Conservation (phyloP, 441 rosid genomes). For the Hypseocharis bilobata region DNA sequence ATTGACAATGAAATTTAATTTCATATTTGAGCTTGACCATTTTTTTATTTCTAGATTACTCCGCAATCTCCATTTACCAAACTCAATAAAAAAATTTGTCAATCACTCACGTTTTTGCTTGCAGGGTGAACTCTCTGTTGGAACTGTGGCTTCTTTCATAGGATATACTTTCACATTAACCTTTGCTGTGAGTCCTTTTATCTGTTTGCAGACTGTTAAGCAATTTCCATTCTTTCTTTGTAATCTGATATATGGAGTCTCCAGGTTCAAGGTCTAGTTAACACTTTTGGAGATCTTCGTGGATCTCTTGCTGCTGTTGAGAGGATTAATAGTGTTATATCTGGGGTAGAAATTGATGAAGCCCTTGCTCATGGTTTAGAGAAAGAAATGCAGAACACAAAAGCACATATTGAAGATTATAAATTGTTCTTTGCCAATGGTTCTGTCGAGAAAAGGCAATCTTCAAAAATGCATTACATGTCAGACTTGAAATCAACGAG, state of each 20-base stretch:
- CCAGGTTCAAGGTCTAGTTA: conserved; percentile 93
- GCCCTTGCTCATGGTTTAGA: conserved; percentile 85
- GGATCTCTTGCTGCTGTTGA: conserved; percentile 77
- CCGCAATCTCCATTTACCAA: background rate
- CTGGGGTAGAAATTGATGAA: conserved; percentile 67
- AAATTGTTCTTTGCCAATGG: conserved; percentile 48
- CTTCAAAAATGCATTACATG: conserved; percentile 50
- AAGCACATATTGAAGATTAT: conserved; percentile 40
- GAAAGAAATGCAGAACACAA: conserved; percentile 57
- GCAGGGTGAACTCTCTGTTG: conserved; percentile 86
- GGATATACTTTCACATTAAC: conserved; percentile 91
- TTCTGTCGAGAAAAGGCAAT: conserved; percentile 31
- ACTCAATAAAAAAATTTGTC: background rate
- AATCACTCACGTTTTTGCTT: conserved; percentile 20
- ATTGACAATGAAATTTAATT: background rate
- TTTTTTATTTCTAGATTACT: background rate
- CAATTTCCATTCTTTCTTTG: conserved; percentile 13
- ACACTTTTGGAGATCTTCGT: conserved; percentile 88
- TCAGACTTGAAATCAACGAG: conserved; percentile 54
- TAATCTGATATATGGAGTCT: conserved; percentile 15
- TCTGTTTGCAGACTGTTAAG: conserved; percentile 15
- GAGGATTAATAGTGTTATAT: conserved; percentile 70
- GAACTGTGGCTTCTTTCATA: conserved; percentile 78
- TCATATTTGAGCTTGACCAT: background rate
- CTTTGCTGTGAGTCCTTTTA: conserved; percentile 59